phyloP scores from a whole-genome alignment of 805 yeast genomes.

The Yarrowia hollandica region DNA sequence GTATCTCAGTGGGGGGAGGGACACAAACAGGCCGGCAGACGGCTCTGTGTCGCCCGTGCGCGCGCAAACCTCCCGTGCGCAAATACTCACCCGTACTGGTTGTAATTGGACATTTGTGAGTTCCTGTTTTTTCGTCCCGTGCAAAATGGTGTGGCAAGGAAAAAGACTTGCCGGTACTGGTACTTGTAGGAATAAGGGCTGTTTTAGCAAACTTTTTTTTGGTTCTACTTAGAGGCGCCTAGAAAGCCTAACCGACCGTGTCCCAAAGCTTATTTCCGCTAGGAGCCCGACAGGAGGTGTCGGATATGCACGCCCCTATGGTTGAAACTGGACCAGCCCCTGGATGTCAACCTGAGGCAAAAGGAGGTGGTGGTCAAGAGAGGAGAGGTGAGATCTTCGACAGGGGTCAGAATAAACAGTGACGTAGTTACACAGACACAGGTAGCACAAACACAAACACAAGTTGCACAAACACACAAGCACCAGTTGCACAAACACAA shows the following conservation, averaged over 20 bases:
- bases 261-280: too few species aligned
- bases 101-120: conserved; percentile 28
- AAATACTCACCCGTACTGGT: conserved; percentile 28
- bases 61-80: not conserved
- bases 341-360: too few species aligned
- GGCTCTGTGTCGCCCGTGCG: not conserved
- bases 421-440: too few species aligned
- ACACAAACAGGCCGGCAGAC: too few species aligned
- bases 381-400: too few species aligned
- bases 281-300: conserved; percentile 16
- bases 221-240: conserved; percentile 8
- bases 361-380: too few species aligned
- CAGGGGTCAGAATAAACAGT: too few species aligned
- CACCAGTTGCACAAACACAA: not conserved
- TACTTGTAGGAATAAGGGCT: not conserved
- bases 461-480: not conserved
- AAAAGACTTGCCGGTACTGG: not conserved
- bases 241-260: too few species aligned
- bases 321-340: not conserved
- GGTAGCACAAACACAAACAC: not conserved
- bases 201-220: conserved; percentile 21
- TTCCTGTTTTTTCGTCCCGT: too few species aligned
- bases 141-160: not conserved
- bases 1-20: too few species aligned
- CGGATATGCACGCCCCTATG: not conserved